These are phyloP conservation scores for Breviolum minutum DNA, from an alignment of 73 alveolate species.

Conservation along the genomic window DNA sequence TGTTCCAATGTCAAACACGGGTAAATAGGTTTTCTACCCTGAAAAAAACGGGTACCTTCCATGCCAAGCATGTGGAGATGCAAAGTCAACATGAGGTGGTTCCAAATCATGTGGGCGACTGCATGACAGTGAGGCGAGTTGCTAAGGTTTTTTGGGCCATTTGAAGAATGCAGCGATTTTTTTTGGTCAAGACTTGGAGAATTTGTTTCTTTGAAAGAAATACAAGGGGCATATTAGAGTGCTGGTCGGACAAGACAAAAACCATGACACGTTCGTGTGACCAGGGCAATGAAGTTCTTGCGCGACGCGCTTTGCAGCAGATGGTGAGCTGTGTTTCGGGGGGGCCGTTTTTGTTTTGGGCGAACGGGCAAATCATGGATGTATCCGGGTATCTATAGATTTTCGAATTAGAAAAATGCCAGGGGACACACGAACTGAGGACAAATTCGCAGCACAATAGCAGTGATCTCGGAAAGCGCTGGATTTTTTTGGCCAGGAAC, in stretches of 20 bases:
- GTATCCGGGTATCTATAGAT: no score
- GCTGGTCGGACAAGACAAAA: no score
- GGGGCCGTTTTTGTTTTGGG: no score
- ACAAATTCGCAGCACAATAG: not conserved
- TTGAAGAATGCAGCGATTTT: no score
- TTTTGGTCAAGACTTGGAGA: no score
- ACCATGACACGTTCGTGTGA: not conserved
- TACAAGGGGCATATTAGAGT: no score
- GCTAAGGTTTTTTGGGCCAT: no score
- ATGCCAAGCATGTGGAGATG: not conserved
- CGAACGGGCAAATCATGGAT: no score
- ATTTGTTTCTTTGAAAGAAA: no score
- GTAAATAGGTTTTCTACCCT: no score
- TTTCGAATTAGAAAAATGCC: no score
- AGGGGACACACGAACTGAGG: no score
- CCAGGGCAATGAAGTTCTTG: conserved; percentile 85
- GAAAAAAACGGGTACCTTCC: not conserved
- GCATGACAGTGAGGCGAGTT: conserved; percentile 64
- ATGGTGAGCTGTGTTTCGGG: conserved; percentile 1
- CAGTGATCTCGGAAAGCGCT: not conserved
- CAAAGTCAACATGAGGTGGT: conserved; percentile 7
- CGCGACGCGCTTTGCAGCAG: conserved; percentile 89
- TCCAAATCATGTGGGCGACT: conserved; percentile 62
- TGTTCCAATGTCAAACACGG: not conserved
- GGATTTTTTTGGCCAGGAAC: conserved; percentile 36